Conservation (phyloP, 306 rosid species). For the Vigna nakashimae region DNA sequence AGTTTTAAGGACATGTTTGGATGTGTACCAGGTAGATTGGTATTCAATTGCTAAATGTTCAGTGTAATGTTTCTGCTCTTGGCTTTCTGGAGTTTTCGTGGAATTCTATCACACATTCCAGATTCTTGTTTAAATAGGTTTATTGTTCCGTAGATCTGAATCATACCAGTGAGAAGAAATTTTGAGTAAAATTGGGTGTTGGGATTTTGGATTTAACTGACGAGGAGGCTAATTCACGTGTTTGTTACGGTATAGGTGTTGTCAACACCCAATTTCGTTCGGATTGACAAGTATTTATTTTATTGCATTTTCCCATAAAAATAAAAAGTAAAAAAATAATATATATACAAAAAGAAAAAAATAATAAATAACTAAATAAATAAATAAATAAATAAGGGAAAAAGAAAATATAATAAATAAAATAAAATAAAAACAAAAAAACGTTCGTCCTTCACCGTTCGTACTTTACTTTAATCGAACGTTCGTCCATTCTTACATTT, state of each 20-base stretch:
- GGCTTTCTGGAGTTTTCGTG: slow-evolving; percentile 41
- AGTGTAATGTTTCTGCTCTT: slow-evolving; percentile 47
- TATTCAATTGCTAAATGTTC: slow-evolving; percentile 55
- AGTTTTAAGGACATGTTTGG: slow-evolving; percentile 42
- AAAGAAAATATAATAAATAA: no score
- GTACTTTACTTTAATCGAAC: no score
- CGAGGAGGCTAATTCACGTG: slow-evolving; percentile 37
- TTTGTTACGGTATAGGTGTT: slow-evolving; percentile 40
- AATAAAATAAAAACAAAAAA: no score
- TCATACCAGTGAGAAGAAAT: slow-evolving; percentile 40
- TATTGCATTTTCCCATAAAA: no score
- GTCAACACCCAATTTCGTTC: no score
- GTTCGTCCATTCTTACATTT: no score
- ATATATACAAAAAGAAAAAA: no score
- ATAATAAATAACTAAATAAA: no score
- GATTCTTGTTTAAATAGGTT: slow-evolving; percentile 32
- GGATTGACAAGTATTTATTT: no score
- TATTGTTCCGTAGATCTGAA: slow-evolving; percentile 60
- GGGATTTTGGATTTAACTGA: slow-evolving; percentile 40
- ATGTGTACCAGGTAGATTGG: slow-evolving; percentile 50
- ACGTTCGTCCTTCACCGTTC: no score
- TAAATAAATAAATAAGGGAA: no score
- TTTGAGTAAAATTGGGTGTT: slow-evolving; percentile 40
- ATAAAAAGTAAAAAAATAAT: no score
- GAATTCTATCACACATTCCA: slow-evolving; percentile 38